These are phyloP conservation scores for Staphylotrichum longicolle DNA, from an alignment of 495 filamentous ascomycete species.

Conservation along the genomic window DNA sequence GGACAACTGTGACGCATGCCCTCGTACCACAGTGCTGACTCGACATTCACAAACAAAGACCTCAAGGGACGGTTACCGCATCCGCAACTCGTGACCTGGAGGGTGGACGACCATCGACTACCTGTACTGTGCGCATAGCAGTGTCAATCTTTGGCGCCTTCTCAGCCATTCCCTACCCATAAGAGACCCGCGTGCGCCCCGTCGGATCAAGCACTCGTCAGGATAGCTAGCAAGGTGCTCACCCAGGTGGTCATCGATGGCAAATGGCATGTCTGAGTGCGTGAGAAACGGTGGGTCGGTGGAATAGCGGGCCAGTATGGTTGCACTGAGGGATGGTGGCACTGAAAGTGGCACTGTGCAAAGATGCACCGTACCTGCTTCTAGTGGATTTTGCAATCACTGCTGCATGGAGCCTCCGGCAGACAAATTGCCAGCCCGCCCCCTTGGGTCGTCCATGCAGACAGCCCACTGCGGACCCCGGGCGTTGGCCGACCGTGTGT, in stretches of 20 bases:
- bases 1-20: no score
- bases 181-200: not conserved
- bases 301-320: not conserved
- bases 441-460: not conserved
- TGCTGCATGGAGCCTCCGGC: not conserved
- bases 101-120: not conserved
- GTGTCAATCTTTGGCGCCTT: no score
- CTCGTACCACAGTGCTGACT: no score
- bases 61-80: no score
- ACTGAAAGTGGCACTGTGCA: not conserved
- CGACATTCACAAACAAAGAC: no score
- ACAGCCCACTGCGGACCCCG: not conserved
- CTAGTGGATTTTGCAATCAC: not conserved
- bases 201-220: not conserved
- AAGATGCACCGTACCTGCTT: not conserved
- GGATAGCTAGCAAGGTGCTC: not conserved
- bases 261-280: no score
- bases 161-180: no score
- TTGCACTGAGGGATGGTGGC: constrained; percentile 2
- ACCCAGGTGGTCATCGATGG: not conserved
- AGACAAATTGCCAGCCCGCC: not conserved
- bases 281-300: no score
- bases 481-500: not conserved
- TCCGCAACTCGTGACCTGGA: constrained; percentile 4
- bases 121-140: no score